phyloP scores from a whole-genome alignment of 495 filamentous ascomycete genomes.

The Glonium stellatum region DNA sequence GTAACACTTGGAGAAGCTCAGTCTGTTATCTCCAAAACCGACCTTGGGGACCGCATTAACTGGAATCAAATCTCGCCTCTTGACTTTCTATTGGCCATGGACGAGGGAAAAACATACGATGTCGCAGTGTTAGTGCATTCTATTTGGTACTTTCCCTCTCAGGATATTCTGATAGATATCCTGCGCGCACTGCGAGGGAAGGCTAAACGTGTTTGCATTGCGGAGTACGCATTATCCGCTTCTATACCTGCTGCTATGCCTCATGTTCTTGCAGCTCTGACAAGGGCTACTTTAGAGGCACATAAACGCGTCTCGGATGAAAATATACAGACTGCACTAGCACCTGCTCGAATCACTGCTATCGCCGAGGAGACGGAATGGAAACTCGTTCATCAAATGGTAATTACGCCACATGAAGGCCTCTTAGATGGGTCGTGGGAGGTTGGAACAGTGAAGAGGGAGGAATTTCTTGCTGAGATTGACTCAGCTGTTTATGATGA shows the following conservation, averaged over 20 bases:
- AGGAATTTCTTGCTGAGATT: slow-evolving; percentile 18
- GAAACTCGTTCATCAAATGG: slow-evolving; percentile 31
- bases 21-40: slow-evolving; percentile 31
- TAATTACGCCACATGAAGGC: slow-evolving; percentile 31
- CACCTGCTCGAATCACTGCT: slow-evolving; percentile 33
- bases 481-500: slow-evolving; percentile 31
- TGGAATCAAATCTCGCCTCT: slow-evolving; percentile 37
- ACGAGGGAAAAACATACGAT: slow-evolving; percentile 35
- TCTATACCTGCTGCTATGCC: slow-evolving; percentile 27
- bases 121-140: slow-evolving; percentile 44
- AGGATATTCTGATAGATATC: slow-evolving; percentile 28
- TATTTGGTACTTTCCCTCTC: slow-evolving; percentile 45
- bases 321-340: slow-evolving; percentile 44
- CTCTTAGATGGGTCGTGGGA: slow-evolving; percentile 46
- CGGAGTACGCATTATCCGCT: slow-evolving; percentile 37
- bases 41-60: slow-evolving; percentile 38
- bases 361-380: slow-evolving; percentile 28
- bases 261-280: slow-evolving; percentile 29
- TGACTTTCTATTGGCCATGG: slow-evolving; percentile 19
- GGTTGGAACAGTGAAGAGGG: slow-evolving; percentile 16
- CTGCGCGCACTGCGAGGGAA: slow-evolving; percentile 35
- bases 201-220: slow-evolving; percentile 35
- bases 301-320: slow-evolving; percentile 28
- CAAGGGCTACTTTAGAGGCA: slow-evolving; percentile 29
- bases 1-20: slow-evolving; percentile 39